A percentile compares a stretch with the other conserved stretches of the same genome.
These are phyloP conservation scores for Babesia bovis DNA, from an alignment of 169 alveolate genomes.

Conservation along the genomic window DNA sequence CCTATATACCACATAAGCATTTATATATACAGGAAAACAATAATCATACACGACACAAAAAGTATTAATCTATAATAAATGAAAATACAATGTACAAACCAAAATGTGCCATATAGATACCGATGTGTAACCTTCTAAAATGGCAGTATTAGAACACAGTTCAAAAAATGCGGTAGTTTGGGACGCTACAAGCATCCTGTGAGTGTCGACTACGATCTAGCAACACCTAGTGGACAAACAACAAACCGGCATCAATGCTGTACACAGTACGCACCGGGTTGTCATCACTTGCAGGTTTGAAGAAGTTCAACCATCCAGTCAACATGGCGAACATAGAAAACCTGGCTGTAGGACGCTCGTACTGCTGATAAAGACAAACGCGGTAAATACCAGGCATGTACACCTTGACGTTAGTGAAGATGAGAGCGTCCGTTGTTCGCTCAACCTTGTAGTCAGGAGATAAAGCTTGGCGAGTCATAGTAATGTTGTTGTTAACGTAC, in stretches of 20 bases:
- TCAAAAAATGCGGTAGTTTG: too few species aligned
- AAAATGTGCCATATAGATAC: too few species aligned
- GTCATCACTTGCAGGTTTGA: background rate
- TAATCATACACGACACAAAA: background rate
- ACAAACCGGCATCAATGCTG: slow-evolving; percentile 36
- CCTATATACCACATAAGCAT: too few species aligned
- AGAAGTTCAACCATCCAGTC: background rate
- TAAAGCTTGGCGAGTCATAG: slow-evolving; percentile 25
- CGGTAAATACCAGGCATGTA: slow-evolving; percentile 33
- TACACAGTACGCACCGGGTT: slow-evolving; percentile 38
- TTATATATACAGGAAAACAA: too few species aligned
- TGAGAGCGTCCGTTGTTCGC: background rate
- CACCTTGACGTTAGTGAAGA: slow-evolving; percentile 35
- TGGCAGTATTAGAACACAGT: too few species aligned
- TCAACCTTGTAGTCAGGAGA: slow-evolving; percentile 14
- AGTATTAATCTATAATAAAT: too few species aligned
- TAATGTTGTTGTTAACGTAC: slow-evolving; percentile 6
- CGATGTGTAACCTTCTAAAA: too few species aligned
- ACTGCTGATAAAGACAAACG: slow-evolving; percentile 57
- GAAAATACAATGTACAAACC: too few species aligned
- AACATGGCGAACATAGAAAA: background rate
- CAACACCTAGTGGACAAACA: slow-evolving; percentile 10
- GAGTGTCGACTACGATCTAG: background rate
- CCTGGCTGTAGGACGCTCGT: slow-evolving; percentile 4
- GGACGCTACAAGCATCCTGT: slow-evolving; percentile 16